Evolutionary conservation across 1,284 basidiomycete genomes (phyloP).

Genomic region (Puccinia coronata): DNA sequence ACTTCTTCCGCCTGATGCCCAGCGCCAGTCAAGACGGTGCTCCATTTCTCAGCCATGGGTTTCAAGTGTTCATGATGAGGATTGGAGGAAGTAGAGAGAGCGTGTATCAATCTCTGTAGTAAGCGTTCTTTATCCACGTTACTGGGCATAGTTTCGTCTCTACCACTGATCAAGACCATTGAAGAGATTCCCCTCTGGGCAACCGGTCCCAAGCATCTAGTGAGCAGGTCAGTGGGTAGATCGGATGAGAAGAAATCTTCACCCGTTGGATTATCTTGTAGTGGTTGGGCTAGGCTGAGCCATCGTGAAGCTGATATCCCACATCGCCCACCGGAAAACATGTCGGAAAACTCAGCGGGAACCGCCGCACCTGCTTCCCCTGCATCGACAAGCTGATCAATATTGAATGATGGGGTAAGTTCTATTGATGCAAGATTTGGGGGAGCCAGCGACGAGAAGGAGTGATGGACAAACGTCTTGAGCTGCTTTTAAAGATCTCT

Average conservation of each 20-base stretch:
- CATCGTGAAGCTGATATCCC: slow-evolving; percentile 41
- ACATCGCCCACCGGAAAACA: slow-evolving; percentile 31
- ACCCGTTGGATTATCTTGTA: slow-evolving; percentile 11
- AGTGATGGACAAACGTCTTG: slow-evolving; percentile 4
- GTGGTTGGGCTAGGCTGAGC: slow-evolving; percentile 23
- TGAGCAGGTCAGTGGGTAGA: neutral
- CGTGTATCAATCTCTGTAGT: neutral
- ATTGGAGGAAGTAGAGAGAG: neutral
- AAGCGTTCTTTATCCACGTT: slow-evolving; percentile 22
- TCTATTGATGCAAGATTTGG: neutral
- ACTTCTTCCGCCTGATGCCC: slow-evolving; percentile 31
- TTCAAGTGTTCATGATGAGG: slow-evolving; percentile 13
- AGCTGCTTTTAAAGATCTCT: slow-evolving; percentile 22
- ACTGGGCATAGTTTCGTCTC: slow-evolving; percentile 32
- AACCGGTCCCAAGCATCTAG: neutral
- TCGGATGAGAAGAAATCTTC: slow-evolving; percentile 49
- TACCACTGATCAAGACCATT: slow-evolving; percentile 36
- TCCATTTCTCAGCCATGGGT: slow-evolving; percentile 18
- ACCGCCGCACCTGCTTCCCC: slow-evolving; percentile 11
- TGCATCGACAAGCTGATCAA: slow-evolving; percentile 15
- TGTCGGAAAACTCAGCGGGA: slow-evolving; percentile 36
- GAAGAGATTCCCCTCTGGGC: neutral
- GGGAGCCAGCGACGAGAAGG: too few relatives aligned
- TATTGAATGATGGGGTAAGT: neutral
- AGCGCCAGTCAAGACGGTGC: slow-evolving; percentile 21